Conservation (phyloP, 805 yeast genomes). For the Kluyveromyces nonfermentans region DNA sequence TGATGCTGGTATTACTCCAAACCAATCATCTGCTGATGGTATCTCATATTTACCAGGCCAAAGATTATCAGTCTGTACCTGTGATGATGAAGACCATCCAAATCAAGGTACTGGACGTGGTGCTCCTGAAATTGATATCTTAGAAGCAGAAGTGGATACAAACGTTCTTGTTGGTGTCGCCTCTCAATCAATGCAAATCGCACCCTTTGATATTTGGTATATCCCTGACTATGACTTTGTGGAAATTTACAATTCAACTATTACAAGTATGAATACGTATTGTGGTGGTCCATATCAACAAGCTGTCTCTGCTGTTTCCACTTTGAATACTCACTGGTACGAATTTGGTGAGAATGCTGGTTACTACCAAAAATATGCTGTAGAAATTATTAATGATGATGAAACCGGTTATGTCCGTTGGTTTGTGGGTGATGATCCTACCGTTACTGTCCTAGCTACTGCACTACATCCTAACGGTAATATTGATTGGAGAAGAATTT, state of each 20-base stretch:
- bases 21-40: slow-evolving; percentile 87
- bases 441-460: slow-evolving; percentile 60
- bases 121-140: slow-evolving; percentile 88
- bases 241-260: slow-evolving; percentile 56
- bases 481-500: slow-evolving; percentile 67
- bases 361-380: slow-evolving; percentile 63
- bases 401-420: slow-evolving; percentile 70
- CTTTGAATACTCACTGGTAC: slow-evolving; percentile 77
- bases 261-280: slow-evolving; percentile 78
- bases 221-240: slow-evolving; percentile 77
- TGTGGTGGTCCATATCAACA: slow-evolving; percentile 93
- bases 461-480: slow-evolving; percentile 90
- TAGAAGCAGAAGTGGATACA: slow-evolving; percentile 74
- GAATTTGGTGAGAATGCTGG: slow-evolving; percentile 45
- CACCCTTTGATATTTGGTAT: slow-evolving; percentile 94
- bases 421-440: slow-evolving; percentile 76
- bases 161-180: slow-evolving; percentile 51
- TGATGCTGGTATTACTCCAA: slow-evolving; percentile 92
- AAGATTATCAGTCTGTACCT: slow-evolving; percentile 64
- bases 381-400: slow-evolving; percentile 67
- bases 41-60: slow-evolving; percentile 83
- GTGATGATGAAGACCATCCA: slow-evolving; percentile 80
- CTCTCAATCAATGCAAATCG: slow-evolving; percentile 86
- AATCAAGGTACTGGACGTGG: slow-evolving; percentile 84
- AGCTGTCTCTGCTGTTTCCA: slow-evolving; percentile 77